Evolutionary conservation across 2,329 filamentous ascomycete species (phyloP).

Genomic region (Colletotrichum tanaceti): DNA sequence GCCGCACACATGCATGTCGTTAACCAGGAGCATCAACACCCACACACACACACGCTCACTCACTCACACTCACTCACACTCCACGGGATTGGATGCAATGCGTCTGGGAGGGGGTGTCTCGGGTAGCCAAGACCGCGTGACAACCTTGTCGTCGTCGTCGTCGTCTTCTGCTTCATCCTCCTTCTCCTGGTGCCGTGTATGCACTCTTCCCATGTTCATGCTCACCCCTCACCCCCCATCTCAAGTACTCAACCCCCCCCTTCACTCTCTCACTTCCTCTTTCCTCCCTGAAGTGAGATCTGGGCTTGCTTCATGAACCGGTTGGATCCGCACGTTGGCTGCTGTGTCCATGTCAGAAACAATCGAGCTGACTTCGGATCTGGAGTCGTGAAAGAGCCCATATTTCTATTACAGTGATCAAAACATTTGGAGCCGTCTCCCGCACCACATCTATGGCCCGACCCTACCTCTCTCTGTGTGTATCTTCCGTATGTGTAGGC

Average conservation of each 20-base stretch:
- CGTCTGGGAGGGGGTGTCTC: constrained; percentile 19
- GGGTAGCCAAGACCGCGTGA: constrained; percentile 35
- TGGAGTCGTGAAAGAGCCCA: too few species aligned
- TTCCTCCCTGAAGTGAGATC: constrained; percentile 8
- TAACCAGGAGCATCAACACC: not conserved
- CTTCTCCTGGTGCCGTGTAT: too few species aligned
- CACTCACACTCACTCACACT: too few species aligned
- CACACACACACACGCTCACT: too few species aligned
- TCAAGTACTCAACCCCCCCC: too few species aligned
- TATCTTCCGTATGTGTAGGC: not conserved
- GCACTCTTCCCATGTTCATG: too few species aligned
- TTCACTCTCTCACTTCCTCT: not conserved
- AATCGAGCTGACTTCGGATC: too few species aligned
- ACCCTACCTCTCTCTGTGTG: not conserved
- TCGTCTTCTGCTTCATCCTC: too few species aligned
- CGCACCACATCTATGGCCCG: not conserved
- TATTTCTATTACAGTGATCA: too few species aligned
- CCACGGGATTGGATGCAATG: constrained; percentile 22
- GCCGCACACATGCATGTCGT: constrained; percentile 18
- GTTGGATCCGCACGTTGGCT: not conserved
- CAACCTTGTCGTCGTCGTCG: not conserved
- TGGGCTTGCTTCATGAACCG: constrained; percentile 6
- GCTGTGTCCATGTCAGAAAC: too few species aligned
- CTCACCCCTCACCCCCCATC: too few species aligned
- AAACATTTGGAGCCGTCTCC: too few species aligned